Percentiles rank a stretch among this genome's conserved stretches.
phyloP scores from a whole-genome alignment of 177 flowering plant genomes.

The Tripterygium wilfordii region DNA sequence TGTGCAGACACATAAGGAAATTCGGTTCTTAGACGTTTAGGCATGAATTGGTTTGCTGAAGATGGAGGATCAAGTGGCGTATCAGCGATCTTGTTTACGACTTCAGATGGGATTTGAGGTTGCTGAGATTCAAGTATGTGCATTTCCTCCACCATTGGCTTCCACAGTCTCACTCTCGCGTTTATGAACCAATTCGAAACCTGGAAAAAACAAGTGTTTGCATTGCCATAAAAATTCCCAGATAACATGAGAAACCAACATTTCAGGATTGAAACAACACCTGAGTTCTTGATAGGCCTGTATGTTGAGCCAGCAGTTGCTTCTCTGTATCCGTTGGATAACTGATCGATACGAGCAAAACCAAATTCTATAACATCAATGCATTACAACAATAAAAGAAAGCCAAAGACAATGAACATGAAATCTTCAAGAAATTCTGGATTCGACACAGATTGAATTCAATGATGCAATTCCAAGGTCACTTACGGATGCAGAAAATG shows the following conservation, averaged over 20 bases:
- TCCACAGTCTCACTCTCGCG: conserved; percentile 79
- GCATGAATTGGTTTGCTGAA: conserved; percentile 7
- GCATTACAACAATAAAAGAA: too few species aligned
- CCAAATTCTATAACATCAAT: too few species aligned
- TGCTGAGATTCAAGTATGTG: conserved; percentile 51
- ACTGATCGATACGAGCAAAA: conserved; percentile 27
- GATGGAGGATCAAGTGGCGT: conserved; percentile 14
- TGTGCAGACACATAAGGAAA: conserved; percentile 3
- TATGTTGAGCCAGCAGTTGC: conserved; percentile 67
- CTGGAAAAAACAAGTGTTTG: too few species aligned
- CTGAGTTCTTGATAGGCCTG: conserved; percentile 83
- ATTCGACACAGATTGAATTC: too few species aligned
- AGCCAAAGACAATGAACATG: neutral
- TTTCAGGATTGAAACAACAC: too few species aligned
- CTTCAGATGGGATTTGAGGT: conserved; percentile 20
- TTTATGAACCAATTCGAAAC: conserved; percentile 86
- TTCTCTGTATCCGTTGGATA: conserved; percentile 79
- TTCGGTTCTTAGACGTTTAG: conserved; percentile 30
- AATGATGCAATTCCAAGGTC: conserved; percentile 50
- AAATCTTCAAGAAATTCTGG: neutral
- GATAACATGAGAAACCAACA: too few species aligned
- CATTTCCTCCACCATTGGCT: conserved; percentile 80
- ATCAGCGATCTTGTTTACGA: conserved; percentile 1
- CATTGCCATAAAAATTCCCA: too few species aligned
- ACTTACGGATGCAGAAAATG: conserved; percentile 84